Conservation (phyloP, 2,329 filamentous ascomycete genomes). For the Alternaria dauci region DNA sequence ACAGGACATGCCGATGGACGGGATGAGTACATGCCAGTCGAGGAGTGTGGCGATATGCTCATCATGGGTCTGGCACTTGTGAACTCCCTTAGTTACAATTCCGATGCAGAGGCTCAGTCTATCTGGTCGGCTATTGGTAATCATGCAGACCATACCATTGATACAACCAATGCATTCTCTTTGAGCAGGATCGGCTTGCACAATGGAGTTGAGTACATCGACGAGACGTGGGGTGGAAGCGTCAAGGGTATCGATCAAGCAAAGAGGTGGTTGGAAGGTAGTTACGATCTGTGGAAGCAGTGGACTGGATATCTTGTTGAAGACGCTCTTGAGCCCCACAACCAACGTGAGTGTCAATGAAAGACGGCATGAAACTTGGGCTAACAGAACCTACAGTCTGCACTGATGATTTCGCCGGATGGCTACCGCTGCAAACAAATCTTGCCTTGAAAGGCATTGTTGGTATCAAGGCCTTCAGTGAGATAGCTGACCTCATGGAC, state of each 20-base stretch:
- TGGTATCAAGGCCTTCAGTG: constrained; percentile 79
- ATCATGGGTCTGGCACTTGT: constrained; percentile 82
- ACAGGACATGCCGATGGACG: constrained; percentile 75
- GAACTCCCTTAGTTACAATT: constrained; percentile 74
- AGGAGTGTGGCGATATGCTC: constrained; percentile 83
- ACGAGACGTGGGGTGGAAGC: constrained; percentile 67
- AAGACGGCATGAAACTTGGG: neutral
- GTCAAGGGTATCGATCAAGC: constrained; percentile 65
- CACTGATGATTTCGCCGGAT: constrained; percentile 85
- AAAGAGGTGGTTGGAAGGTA: constrained; percentile 70
- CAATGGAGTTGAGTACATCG: constrained; percentile 65
- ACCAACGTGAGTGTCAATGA: constrained; percentile 64
- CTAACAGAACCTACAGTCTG: constrained; percentile 61
- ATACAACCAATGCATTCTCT: constrained; percentile 55
- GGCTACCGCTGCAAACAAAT: constrained; percentile 80
- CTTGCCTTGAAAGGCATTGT: constrained; percentile 85
- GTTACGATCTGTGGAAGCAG: constrained; percentile 76
- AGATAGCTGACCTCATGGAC: constrained; percentile 70
- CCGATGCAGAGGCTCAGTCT: constrained; percentile 64
- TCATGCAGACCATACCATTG: constrained; percentile 27
- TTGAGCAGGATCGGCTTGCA: constrained; percentile 59
- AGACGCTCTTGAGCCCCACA: constrained; percentile 74
- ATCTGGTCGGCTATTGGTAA: constrained; percentile 62
- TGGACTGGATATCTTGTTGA: constrained; percentile 84
- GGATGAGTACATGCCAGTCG: constrained; percentile 79